Evolutionary conservation across 2,329 filamentous ascomycete species (phyloP).

Genomic region (Scedosporium dehoogii): DNA sequence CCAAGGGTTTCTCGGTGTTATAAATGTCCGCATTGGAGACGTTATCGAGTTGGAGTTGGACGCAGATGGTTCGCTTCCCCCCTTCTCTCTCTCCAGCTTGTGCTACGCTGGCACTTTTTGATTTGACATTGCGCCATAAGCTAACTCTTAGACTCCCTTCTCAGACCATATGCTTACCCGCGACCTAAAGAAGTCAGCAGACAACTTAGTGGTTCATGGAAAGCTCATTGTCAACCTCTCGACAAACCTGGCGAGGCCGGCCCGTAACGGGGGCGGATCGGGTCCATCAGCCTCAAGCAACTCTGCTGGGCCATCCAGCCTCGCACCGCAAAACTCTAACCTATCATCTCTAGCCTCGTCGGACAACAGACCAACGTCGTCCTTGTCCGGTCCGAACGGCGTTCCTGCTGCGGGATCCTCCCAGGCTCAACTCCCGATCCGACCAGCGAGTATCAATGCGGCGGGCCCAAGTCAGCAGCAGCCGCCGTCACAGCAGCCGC

Average conservation of each 20-base stretch:
- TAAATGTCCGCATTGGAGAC: slow-evolving; percentile 92
- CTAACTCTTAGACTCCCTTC: slow-evolving; percentile 13
- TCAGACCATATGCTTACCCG: slow-evolving; percentile 98
- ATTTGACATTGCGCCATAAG: slow-evolving; percentile 16
- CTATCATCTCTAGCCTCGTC: slow-evolving; percentile 8
- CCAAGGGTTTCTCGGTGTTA: slow-evolving; percentile 93
- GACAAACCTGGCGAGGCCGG: slow-evolving; percentile 70
- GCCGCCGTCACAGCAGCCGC: slow-evolving; percentile 9
- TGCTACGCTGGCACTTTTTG: slow-evolving; percentile 7
- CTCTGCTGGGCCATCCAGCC: not conserved
- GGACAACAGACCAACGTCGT: slow-evolving; percentile 26
- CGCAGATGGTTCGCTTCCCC: slow-evolving; percentile 63
- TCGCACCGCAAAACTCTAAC: slow-evolving; percentile 1
- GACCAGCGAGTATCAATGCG: slow-evolving; percentile 37
- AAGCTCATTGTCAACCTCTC: slow-evolving; percentile 96
- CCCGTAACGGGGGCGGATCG: slow-evolving; percentile 29
- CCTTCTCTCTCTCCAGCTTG: slow-evolving; percentile 9
- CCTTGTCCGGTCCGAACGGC: slow-evolving; percentile 40
- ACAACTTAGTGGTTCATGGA: slow-evolving; percentile 94
- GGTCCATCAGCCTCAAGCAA: not conserved
- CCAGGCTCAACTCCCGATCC: slow-evolving; percentile 31
- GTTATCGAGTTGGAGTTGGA: slow-evolving; percentile 84
- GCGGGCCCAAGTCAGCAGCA: slow-evolving; percentile 9
- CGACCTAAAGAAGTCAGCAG: slow-evolving; percentile 94
- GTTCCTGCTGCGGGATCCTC: slow-evolving; percentile 26